phyloP scores from a whole-genome alignment of 2,329 filamentous ascomycete species.

The Botryotinia calthae region DNA sequence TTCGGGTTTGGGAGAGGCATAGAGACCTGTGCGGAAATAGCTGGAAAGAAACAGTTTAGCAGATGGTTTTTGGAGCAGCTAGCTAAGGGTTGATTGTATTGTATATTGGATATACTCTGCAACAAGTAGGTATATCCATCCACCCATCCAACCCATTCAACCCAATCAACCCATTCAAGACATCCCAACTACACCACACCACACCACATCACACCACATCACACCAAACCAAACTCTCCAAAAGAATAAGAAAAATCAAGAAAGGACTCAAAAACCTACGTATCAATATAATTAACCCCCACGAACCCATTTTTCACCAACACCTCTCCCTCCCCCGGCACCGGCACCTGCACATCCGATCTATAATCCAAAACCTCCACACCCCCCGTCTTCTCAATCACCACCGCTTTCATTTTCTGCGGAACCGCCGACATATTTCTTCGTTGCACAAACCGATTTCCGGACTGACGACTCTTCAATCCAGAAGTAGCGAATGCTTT shows the following conservation, averaged over 20 bases:
- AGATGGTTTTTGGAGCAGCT: neutral
- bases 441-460: neutral
- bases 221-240: neutral
- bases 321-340: slow-evolving; percentile 64
- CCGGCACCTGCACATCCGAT: slow-evolving; percentile 68
- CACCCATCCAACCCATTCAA: too few species aligned
- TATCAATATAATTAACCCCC: slow-evolving; percentile 90
- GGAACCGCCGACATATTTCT: slow-evolving; percentile 26
- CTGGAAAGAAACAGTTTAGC: slow-evolving; percentile 37
- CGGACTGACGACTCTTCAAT: too few species aligned
- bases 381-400: slow-evolving; percentile 70
- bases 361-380: slow-evolving; percentile 71
- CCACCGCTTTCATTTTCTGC: slow-evolving; percentile 58
- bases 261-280: slow-evolving; percentile 41
- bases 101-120: neutral
- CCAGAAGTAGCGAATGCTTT: too few species aligned
- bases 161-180: too few species aligned
- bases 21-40: slow-evolving; percentile 88
- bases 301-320: slow-evolving; percentile 77
- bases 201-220: neutral
- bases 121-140: neutral
- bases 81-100: neutral
- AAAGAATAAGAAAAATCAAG: neutral
- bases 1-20: slow-evolving; percentile 68
- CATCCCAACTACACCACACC: too few species aligned